Percentiles rank a stretch among this genome's conserved stretches.
Conservation (phyloP, 176 grass and related monocot species). For the Areca catechu region DNA sequence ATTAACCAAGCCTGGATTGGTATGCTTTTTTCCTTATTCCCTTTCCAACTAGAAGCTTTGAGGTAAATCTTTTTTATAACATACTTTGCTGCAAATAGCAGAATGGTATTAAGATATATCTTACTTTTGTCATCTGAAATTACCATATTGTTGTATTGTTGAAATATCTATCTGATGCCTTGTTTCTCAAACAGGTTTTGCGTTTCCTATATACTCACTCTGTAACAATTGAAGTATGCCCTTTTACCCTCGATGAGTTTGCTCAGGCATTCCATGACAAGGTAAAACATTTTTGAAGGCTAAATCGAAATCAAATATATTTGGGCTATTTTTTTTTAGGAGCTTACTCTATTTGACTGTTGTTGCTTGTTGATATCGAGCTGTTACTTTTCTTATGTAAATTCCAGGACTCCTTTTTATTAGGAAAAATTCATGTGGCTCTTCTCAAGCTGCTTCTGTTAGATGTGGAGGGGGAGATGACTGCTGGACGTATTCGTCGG, state of each 20-base stretch:
- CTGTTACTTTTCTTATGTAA: conserved; percentile 16
- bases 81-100: too few relatives aligned
- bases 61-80: too few relatives aligned
- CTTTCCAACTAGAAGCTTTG: too few relatives aligned
- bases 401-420: conserved; percentile 63
- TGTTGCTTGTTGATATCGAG: neutral
- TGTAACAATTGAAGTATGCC: conserved; percentile 39
- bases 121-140: too few relatives aligned
- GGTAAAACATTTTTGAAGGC: conserved; percentile 28
- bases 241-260: conserved; percentile 93
- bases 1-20: too few relatives aligned
- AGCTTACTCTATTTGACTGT: conserved; percentile 12
- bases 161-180: conserved; percentile 2
- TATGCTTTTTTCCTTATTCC: too few relatives aligned
- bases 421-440: conserved; percentile 74
- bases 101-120: too few relatives aligned
- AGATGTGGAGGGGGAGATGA: conserved; percentile 37
- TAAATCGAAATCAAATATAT: too few relatives aligned
- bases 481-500: conserved; percentile 39
- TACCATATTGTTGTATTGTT: neutral
- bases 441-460: conserved; percentile 74
- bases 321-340: too few relatives aligned
- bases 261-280: conserved; percentile 90
- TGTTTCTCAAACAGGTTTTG: conserved; percentile 51
- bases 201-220: conserved; percentile 63